Evolutionary conservation across 2,329 filamentous ascomycete species (phyloP), one percentile per base, ranked within the genome.

Genomic region (Verticillium klebahnii): DNA sequence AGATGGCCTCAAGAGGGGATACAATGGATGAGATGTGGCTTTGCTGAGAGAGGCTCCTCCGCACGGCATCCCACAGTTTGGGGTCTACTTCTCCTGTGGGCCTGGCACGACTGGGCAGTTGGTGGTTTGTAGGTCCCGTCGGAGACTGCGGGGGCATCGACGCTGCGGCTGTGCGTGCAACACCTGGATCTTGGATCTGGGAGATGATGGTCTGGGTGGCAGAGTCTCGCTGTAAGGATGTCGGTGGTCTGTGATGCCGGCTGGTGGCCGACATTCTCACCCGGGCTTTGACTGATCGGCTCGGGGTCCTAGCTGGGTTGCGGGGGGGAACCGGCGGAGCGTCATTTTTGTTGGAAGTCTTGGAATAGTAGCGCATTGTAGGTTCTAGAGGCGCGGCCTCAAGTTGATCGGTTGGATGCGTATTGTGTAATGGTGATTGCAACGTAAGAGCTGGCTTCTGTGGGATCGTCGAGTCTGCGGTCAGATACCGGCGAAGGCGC

Each of bases 41-140:
- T 23, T 67, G 65, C 45, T 67, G 65, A 17, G 64, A 63, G 23
- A 66, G 60, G 23, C 62, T 66, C 14, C 63, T 61, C 15, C 61
- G 62, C 3, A 67, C 59, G 59, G 65, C 64, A 29, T 66, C 63
- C 63, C 59, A 65, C 6, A 65, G 52, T 54, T 63, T 59, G 31
- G 65, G 63, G 31, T 67, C 63, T 15, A 50, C 19, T n/a, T 50
- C 45, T n/a, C 17, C 7, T 5, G 45, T 23, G 19, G 45, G 9
- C 19, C 19, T 23, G 19, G 19, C 11, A 9, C 1, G 8, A 50
- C 19, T 5, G 29, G 19, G 19, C 45, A 12, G 19, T 12, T 12
- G 9, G 11, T 50, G 45, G 23, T n/a, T 3, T 11, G 3, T 9
- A 23, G 19, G 8, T 25, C 19, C 19, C 9, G 45, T 36, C 14